A percentile compares a stretch with the other conserved stretches of the same genome.
Evolutionary conservation across 768 basidiomycete species (phyloP).

Genomic region (Lentinula sp.): DNA sequence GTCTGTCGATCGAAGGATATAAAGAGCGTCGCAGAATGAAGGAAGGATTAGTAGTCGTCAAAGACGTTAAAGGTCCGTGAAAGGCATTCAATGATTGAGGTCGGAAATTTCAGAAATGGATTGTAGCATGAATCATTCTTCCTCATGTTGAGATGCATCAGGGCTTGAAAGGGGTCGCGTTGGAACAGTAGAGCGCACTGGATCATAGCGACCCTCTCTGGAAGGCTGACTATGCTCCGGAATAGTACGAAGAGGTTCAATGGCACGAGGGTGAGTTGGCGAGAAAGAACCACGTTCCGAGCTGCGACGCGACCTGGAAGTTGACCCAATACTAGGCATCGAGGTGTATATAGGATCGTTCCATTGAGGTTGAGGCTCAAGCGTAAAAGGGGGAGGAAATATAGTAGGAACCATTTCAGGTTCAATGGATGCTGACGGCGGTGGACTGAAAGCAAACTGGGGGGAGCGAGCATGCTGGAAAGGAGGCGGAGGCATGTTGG

Average conservation of each 20-base stretch:
- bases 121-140: neutral
- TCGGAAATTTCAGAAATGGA: neutral
- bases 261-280: neutral
- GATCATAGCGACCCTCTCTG: slow-evolving; percentile 45
- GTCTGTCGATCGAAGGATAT: neutral
- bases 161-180: slow-evolving; percentile 6
- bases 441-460: slow-evolving; percentile 23
- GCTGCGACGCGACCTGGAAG: neutral
- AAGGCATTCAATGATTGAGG: neutral
- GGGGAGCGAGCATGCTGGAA: slow-evolving; percentile 18
- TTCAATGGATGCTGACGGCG: neutral
- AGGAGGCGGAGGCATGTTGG: neutral
- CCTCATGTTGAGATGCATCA: neutral
- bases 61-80: slow-evolving; percentile 3
- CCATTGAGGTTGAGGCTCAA: slow-evolving; percentile 68
- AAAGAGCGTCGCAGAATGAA: neutral
- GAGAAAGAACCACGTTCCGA: neutral
- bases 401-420: slow-evolving; percentile 17
- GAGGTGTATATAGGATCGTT: slow-evolving; percentile 36
- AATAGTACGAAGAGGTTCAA: neutral
- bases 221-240: slow-evolving; percentile 10
- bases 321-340: slow-evolving; percentile 16
- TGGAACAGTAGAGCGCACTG: slow-evolving; percentile 40
- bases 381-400: slow-evolving; percentile 54
- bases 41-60: neutral